phyloP scores from a whole-genome alignment of 1,139 yeast species.

The Diutina sp. region DNA sequence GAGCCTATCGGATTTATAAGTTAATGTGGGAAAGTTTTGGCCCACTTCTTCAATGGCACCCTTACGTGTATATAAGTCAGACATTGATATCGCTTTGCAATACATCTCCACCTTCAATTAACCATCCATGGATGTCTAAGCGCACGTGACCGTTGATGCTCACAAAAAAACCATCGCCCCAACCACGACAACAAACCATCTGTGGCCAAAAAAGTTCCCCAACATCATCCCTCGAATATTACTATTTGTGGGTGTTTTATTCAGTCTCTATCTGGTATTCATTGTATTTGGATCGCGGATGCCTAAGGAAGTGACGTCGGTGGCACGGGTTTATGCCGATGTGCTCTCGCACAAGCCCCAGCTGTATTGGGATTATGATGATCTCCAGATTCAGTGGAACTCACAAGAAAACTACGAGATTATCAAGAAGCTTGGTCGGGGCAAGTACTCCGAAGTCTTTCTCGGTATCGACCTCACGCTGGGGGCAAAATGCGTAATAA shows the following conservation, averaged over 20 bases:
- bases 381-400: slow-evolving; percentile 31
- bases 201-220: neutral
- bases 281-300: neutral
- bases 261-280: neutral
- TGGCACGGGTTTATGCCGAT: slow-evolving; percentile 30
- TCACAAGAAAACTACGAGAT: slow-evolving; percentile 35
- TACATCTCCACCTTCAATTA: too few species aligned
- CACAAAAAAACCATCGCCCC: neutral
- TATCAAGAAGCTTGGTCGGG: slow-evolving; percentile 32
- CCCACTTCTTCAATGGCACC: too few species aligned
- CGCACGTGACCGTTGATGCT: neutral
- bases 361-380: slow-evolving; percentile 37
- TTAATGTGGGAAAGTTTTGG: too few species aligned
- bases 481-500: slow-evolving; percentile 17
- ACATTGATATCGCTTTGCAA: too few species aligned
- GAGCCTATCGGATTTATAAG: too few species aligned
- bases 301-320: slow-evolving; percentile 11
- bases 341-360: slow-evolving; percentile 31
- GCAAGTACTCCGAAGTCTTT: slow-evolving; percentile 37
- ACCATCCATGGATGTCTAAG: neutral
- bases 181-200: neutral
- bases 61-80: too few species aligned
- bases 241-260: neutral
- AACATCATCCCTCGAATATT: neutral
- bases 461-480: slow-evolving; percentile 51